Conservation (phyloP, 2,329 filamentous ascomycete genomes). For the Colletotrichum cordylinicola region DNA sequence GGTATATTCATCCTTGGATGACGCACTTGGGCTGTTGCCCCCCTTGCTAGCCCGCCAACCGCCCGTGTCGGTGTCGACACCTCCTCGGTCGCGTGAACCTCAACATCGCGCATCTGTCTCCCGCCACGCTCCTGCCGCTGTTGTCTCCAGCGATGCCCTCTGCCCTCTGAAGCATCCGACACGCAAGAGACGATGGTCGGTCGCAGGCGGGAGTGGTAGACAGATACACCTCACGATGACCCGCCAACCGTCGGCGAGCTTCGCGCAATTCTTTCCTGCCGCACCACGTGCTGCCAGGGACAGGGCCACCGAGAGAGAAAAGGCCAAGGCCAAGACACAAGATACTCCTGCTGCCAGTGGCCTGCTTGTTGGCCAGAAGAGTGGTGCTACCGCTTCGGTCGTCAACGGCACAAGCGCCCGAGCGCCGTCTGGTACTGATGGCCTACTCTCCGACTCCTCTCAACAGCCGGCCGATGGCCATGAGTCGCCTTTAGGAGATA, state of each 20-base stretch:
- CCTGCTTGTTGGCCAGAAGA: constrained; percentile 25
- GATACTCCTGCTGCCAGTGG: constrained; percentile 29
- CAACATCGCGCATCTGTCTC: constrained; percentile 26
- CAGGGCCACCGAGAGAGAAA: constrained; percentile 66
- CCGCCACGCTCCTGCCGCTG: constrained; percentile 5
- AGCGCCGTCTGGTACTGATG: constrained; percentile 16
- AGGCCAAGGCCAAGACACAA: constrained; percentile 56
- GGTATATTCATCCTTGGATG: constrained; percentile 5
- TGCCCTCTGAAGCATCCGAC: constrained; percentile 25
- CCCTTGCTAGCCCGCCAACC: not conserved
- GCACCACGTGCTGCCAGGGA: constrained; percentile 71
- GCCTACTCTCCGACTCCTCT: constrained; percentile 36
- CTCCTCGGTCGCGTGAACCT: constrained; percentile 47
- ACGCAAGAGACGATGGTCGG: constrained; percentile 61
- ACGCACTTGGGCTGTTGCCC: constrained; percentile 10
- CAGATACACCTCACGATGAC: constrained; percentile 69
- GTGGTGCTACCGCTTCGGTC: constrained; percentile 27
- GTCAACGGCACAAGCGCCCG: constrained; percentile 14
- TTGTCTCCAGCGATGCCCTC: constrained; percentile 6
- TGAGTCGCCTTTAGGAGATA: constrained; percentile 67
- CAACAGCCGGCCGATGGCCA: constrained; percentile 56
- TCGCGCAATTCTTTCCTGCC: constrained; percentile 86
- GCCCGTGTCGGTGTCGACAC: constrained; percentile 18
- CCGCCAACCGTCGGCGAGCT: constrained; percentile 77
- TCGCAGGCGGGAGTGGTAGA: constrained; percentile 57